Conservation (phyloP, 2,329 filamentous ascomycete genomes). For the Acrodontium crateriforme region DNA sequence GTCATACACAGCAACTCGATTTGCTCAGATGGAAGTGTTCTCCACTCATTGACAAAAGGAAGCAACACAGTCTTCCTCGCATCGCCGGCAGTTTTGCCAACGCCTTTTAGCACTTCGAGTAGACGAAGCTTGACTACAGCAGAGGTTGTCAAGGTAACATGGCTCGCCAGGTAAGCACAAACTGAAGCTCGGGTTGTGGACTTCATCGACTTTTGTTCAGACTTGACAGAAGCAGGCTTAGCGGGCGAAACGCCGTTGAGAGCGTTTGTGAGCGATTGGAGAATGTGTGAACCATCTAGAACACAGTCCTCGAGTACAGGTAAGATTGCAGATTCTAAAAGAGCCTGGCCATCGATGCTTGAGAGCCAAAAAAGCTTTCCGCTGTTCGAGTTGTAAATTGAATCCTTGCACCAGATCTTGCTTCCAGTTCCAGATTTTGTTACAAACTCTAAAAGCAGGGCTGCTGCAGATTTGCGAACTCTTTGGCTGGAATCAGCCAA, state of each 20-base stretch:
- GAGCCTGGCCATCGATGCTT: slow-evolving; percentile 41
- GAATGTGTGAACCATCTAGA: slow-evolving; percentile 60
- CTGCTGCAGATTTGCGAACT: slow-evolving; percentile 36
- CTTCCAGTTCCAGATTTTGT: slow-evolving; percentile 4
- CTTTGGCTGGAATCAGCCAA: slow-evolving; percentile 62
- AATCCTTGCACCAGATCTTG: slow-evolving; percentile 39
- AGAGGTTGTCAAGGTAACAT: slow-evolving; percentile 55
- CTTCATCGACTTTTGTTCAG: slow-evolving; percentile 34
- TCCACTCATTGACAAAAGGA: slow-evolving; percentile 61
- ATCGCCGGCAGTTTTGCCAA: slow-evolving; percentile 58
- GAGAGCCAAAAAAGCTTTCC: slow-evolving; percentile 43
- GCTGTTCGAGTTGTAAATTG: slow-evolving; percentile 48
- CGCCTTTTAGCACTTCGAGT: slow-evolving; percentile 55
- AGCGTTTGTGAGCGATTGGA: slow-evolving; percentile 45
- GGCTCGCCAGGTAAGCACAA: slow-evolving; percentile 58
- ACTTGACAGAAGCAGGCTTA: slow-evolving; percentile 4
- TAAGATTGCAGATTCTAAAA: slow-evolving; percentile 54
- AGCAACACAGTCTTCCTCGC: slow-evolving; percentile 62
- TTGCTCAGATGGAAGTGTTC: slow-evolving; percentile 33
- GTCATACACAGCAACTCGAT: slow-evolving; percentile 35
- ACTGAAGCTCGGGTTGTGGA: slow-evolving; percentile 51
- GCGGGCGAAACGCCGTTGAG: slow-evolving; percentile 38
- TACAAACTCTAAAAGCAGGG: slow-evolving; percentile 1
- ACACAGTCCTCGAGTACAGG: slow-evolving; percentile 74
- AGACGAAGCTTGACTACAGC: slow-evolving; percentile 56